A percentile compares a stretch with the other conserved stretches of the same genome.
phyloP scores from a whole-genome alignment of 768 basidiomycete genomes.

The Lactarius vividus region DNA sequence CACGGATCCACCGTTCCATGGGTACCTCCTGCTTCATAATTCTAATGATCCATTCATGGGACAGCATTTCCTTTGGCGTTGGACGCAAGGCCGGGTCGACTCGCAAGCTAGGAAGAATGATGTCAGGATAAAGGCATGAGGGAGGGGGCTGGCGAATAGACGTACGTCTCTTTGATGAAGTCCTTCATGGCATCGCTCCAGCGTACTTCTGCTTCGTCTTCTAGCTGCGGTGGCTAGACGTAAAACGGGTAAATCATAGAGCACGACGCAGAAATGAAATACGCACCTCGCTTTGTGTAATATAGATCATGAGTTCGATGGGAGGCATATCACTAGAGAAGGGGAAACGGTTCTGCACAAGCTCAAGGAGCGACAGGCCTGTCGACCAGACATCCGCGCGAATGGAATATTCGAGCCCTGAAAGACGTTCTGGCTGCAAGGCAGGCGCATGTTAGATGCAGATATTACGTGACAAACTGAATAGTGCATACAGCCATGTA shows the following conservation, averaged over 20 bases:
- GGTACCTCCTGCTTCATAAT: conserved; percentile 80
- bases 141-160: conserved; percentile 24
- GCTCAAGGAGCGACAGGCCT: conserved; percentile 90
- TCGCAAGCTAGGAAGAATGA: conserved; percentile 51
- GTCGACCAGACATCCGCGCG: conserved; percentile 98
- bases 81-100: conserved; percentile 69
- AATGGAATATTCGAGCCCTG: conserved; percentile 88
- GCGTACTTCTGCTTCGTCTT: conserved; percentile 61
- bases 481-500: conserved; percentile 90
- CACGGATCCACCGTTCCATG: conserved; percentile 85
- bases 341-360: conserved; percentile 92
- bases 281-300: conserved; percentile 73
- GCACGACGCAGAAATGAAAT: conserved; percentile 23
- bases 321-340: conserved; percentile 88
- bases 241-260: conserved; percentile 27
- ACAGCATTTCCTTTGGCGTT: conserved; percentile 77
- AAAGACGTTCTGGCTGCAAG: conserved; percentile 86
- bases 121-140: conserved; percentile 8
- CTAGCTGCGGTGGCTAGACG: conserved; percentile 72
- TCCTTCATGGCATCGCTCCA: conserved; percentile 90
- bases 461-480: conserved; percentile 16
- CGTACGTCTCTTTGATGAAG: conserved; percentile 83
- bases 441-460: conserved; percentile 23
- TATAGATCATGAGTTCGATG: conserved; percentile 93
- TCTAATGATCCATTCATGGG: conserved; percentile 78